Conservation (phyloP, 106 monocot species). For the Acorus calamus region DNA sequence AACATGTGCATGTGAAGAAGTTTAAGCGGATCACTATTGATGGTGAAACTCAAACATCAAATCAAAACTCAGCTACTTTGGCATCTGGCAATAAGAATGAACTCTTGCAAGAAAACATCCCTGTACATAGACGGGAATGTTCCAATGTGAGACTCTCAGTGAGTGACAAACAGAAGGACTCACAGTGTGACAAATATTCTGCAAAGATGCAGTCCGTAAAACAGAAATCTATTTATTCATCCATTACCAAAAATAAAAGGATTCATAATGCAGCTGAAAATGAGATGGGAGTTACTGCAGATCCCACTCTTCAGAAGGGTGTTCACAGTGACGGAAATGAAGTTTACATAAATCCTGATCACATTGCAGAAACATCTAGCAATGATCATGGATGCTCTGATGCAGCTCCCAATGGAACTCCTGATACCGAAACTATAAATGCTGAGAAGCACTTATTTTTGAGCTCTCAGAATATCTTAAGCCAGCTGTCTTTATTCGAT, state of each 20-base stretch:
- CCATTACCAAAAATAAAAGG: not conserved
- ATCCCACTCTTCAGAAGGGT: not conserved
- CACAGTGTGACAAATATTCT: no score
- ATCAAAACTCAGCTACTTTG: not conserved
- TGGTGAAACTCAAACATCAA: not conserved
- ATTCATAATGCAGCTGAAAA: not conserved
- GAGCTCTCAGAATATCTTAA: constrained; percentile 8
- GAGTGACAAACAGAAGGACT: not conserved
- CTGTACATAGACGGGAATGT: constrained; percentile 1
- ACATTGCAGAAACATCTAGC: constrained; percentile 1
- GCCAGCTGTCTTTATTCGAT: constrained; percentile 8
- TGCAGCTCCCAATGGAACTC: not conserved
- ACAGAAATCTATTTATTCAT: not conserved
- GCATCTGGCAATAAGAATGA: not conserved
- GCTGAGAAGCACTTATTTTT: constrained; percentile 7
- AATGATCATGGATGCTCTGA: constrained; percentile 16
- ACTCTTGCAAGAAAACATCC: not conserved
- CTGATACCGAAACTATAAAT: not conserved
- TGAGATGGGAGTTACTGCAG: not conserved
- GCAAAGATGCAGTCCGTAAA: not conserved
- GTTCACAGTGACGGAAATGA: not conserved
- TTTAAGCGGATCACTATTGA: not conserved
- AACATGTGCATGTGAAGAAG: constrained; percentile 8
- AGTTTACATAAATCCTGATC: not conserved
- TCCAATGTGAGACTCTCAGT: not conserved